Percentiles rank a stretch among this genome's conserved stretches.
Evolutionary conservation across 78 protist species (phyloP).

Genomic region (Pigoraptor vietnamica): DNA sequence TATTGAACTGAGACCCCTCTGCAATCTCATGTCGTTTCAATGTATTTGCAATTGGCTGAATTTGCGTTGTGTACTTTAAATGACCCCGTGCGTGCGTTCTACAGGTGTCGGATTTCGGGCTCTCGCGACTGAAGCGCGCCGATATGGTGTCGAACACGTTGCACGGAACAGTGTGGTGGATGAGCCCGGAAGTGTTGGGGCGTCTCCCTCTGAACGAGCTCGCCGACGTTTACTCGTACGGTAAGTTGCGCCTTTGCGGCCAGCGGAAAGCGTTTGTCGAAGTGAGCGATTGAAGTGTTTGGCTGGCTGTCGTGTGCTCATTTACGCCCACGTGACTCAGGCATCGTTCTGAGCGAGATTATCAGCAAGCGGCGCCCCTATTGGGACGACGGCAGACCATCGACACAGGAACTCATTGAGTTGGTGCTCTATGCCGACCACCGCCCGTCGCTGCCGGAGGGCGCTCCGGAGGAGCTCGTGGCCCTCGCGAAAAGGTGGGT

Average conservation of each 20-base stretch:
- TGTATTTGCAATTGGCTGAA: neutral
- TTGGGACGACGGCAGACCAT: neutral
- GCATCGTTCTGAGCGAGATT: neutral
- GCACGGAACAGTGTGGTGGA: neutral
- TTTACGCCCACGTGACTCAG: neutral
- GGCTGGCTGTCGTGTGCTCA: neutral
- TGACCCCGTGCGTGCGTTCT: neutral
- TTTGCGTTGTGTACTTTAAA: neutral
- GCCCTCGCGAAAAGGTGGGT: neutral
- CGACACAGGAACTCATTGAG: neutral
- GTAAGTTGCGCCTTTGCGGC: neutral
- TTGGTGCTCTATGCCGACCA: neutral
- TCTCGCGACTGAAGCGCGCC: neutral
- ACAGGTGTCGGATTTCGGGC: neutral
- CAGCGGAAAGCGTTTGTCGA: neutral
- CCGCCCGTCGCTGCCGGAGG: neutral
- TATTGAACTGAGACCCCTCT: too few species aligned
- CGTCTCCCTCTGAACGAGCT: neutral
- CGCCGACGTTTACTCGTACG: neutral
- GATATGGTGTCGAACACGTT: neutral
- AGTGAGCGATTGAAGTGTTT: neutral
- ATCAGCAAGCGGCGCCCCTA: neutral
- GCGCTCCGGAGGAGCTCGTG: neutral
- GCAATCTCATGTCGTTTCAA: too few species aligned
- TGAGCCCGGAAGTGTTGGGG: neutral